Evolutionary conservation across 495 filamentous ascomycete species (phyloP).

Genomic region (Amphirosellinia nigrospora): DNA sequence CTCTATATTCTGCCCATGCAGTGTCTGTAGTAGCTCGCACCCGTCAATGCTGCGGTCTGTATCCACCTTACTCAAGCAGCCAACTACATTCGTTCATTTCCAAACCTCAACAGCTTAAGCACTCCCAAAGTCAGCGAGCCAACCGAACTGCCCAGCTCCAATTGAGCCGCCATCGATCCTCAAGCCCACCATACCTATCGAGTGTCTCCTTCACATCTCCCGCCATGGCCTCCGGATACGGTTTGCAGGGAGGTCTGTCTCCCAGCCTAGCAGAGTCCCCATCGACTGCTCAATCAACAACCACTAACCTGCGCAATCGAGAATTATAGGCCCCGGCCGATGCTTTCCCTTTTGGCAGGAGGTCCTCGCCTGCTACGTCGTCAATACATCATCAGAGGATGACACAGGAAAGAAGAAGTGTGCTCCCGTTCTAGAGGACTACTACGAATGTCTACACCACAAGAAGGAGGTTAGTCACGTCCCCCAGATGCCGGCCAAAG

Average conservation of each 20-base stretch:
- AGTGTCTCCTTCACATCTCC: background rate
- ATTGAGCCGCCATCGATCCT: conserved; percentile 16
- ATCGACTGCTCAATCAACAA: conserved; percentile 28
- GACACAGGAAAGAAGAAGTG: conserved; percentile 88
- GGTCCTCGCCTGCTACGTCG: conserved; percentile 85
- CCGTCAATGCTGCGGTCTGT: background rate
- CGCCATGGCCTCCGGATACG: conserved; percentile 31
- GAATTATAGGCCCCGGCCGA: conserved; percentile 72
- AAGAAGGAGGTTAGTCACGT: conserved; percentile 81
- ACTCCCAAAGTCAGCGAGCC: conserved; percentile 14
- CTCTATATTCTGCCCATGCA: background rate
- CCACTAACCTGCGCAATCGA: conserved; percentile 23
- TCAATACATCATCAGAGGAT: conserved; percentile 77
- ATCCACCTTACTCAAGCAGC: conserved; percentile 19
- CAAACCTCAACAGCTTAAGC: conserved; percentile 12
- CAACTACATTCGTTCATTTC: conserved; percentile 24
- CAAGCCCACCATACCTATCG: conserved; percentile 7
- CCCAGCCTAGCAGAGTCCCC: conserved; percentile 17
- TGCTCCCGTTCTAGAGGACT: conserved; percentile 86
- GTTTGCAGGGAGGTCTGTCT: conserved; percentile 61
- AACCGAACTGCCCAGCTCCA: conserved; percentile 15
- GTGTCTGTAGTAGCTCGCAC: background rate
- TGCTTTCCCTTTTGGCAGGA: conserved; percentile 99
- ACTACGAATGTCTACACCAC: conserved; percentile 98
- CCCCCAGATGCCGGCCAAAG: background rate